phyloP scores from a whole-genome alignment of 495 filamentous ascomycete species.

The Viridothelium virens region DNA sequence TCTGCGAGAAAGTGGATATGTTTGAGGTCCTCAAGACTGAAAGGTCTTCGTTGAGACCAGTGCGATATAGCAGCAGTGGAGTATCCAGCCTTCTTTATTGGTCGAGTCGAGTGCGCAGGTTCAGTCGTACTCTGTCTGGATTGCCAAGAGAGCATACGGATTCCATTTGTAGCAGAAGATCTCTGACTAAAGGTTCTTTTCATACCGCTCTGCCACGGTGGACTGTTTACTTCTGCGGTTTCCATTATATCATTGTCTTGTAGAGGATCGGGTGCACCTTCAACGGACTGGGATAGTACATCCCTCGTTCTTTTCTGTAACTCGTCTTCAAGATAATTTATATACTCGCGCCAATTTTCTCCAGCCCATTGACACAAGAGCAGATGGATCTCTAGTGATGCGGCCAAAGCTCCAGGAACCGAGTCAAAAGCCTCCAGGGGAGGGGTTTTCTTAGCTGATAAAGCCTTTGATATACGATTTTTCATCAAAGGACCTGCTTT shows the following conservation, averaged over 20 bases:
- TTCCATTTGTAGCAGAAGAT: no score
- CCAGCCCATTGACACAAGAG: conserved; percentile 40
- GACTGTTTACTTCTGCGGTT: no score
- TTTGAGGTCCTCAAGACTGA: not conserved
- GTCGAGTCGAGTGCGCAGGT: no score
- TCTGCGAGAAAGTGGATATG: not conserved
- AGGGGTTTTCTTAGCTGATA: not conserved
- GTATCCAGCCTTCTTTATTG: no score
- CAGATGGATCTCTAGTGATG: no score
- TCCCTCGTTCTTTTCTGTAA: conserved; percentile 24
- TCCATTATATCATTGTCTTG: not conserved
- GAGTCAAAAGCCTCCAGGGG: conserved; percentile 2
- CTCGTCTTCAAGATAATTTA: conserved; percentile 37
- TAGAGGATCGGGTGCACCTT: not conserved
- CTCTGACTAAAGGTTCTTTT: no score
- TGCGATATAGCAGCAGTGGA: no score
- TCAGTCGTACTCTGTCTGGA: no score
- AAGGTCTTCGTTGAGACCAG: no score
- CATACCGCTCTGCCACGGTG: no score
- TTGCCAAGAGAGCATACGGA: no score
- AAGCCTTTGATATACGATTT: conserved; percentile 29
- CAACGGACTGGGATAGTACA: not conserved
- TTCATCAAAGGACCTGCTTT: conserved; percentile 40
- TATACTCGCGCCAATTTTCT: conserved; percentile 44
- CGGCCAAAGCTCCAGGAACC: conserved; percentile 26